Percentiles rank a stretch among this genome's conserved stretches.
Evolutionary conservation across 352 stramenopile species (phyloP).

Genomic region (Phytophthora tubulina): DNA sequence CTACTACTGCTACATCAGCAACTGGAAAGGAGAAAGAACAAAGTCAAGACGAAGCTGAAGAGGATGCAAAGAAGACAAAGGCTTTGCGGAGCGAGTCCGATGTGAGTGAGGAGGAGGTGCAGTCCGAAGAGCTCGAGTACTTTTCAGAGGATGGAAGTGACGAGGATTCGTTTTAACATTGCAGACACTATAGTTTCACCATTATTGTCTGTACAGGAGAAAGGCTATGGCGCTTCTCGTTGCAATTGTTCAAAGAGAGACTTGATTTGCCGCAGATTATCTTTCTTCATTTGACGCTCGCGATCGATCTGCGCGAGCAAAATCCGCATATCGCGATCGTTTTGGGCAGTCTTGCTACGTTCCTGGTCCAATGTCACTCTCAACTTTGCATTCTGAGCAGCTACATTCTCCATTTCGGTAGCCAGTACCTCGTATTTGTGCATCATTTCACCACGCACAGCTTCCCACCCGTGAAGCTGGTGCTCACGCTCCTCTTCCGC

Average conservation of each 20-base stretch:
- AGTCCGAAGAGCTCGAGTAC: conserved; percentile 86
- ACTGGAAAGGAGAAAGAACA: conserved; percentile 9
- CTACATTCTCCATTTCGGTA: conserved; percentile 55
- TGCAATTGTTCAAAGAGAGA: conserved; percentile 81
- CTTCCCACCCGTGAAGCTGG: conserved; percentile 47
- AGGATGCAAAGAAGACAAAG: conserved; percentile 57
- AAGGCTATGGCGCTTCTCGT: conserved; percentile 51
- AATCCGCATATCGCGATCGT: conserved; percentile 75
- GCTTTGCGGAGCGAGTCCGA: conserved; percentile 60
- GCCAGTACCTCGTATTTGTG: conserved; percentile 51
- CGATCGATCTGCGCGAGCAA: conserved; percentile 72
- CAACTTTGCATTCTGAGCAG: conserved; percentile 61
- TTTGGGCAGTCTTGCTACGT: conserved; percentile 52
- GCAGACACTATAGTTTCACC: conserved; percentile 14
- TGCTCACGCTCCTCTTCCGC: conserved; percentile 54
- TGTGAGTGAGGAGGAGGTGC: conserved; percentile 69
- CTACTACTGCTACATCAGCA: not conserved
- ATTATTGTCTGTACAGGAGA: not conserved
- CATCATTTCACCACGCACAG: conserved; percentile 47
- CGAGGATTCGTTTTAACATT: conserved; percentile 82
- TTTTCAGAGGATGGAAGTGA: conserved; percentile 86
- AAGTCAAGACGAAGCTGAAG: conserved; percentile 17
- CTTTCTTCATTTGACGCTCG: conserved; percentile 74
- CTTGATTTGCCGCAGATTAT: conserved; percentile 80
- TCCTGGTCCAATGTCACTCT: conserved; percentile 56